A percentile compares a stretch with the other conserved stretches of the same genome.
These are phyloP conservation scores for Podospora pseudoanserina DNA, from an alignment of 495 filamentous ascomycete genomes.

Conservation along the genomic window DNA sequence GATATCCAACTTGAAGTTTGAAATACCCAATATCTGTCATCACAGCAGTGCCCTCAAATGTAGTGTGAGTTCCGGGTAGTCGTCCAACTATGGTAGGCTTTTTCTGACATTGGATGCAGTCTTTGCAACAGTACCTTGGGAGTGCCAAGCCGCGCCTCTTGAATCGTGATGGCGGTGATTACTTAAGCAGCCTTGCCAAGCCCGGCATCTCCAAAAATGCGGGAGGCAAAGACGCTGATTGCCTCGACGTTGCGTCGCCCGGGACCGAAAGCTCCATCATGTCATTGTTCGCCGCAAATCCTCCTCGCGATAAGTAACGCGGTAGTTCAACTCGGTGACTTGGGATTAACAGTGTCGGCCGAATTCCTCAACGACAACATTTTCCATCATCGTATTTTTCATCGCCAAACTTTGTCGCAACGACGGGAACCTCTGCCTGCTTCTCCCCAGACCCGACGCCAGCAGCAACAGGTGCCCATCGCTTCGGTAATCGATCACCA, in stretches of 20 bases:
- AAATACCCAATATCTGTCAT: too few relatives aligned
- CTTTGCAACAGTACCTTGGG: not conserved
- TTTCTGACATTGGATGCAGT: too few relatives aligned
- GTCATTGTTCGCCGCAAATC: not conserved
- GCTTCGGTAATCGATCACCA: slow-evolving; percentile 29
- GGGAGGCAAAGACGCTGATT: not conserved
- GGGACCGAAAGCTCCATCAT: not conserved
- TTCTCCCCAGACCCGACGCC: not conserved
- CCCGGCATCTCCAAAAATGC: too few relatives aligned
- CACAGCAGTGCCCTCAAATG: too few relatives aligned
- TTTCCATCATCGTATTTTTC: not conserved
- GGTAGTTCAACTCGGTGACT: not conserved
- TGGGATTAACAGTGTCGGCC: not conserved
- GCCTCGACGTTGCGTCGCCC: not conserved
- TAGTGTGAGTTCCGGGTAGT: too few relatives aligned
- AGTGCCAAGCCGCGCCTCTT: not conserved
- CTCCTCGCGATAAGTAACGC: too few relatives aligned
- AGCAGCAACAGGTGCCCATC: not conserved
- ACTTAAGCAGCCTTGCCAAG: not conserved
- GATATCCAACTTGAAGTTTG: too few relatives aligned
- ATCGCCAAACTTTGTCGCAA: not conserved
- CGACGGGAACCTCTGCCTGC: not conserved
- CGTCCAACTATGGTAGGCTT: too few relatives aligned
- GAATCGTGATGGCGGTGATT: not conserved
- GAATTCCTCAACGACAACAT: not conserved